A percentile compares a stretch with the other conserved stretches of the same genome.
These are phyloP conservation scores for Keithomyces neogunnii DNA, from an alignment of 2,329 filamentous ascomycete genomes.

Conservation along the genomic window DNA sequence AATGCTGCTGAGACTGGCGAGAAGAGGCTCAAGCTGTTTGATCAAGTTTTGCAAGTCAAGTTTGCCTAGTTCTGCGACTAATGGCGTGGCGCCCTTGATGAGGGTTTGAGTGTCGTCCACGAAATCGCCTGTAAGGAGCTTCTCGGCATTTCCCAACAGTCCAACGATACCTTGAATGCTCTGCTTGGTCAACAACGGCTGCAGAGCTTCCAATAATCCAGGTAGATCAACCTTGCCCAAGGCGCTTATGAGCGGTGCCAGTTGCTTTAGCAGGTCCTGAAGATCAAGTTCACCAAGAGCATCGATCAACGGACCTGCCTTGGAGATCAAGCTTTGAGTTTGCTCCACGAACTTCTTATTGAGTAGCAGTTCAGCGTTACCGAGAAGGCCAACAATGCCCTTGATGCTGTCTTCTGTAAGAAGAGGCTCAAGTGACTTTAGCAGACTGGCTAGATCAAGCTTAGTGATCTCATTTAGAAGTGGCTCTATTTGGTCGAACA, in stretches of 20 bases:
- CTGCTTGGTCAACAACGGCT: constrained; percentile 18
- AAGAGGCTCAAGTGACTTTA: constrained; percentile 17
- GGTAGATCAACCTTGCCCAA: constrained; percentile 23
- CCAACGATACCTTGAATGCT: constrained; percentile 22
- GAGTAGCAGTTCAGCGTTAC: constrained; percentile 19
- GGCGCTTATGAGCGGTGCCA: constrained; percentile 21
- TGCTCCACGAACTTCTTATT: constrained; percentile 18
- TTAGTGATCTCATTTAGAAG: constrained; percentile 22
- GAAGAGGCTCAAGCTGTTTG: constrained; percentile 19
- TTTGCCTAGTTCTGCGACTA: constrained; percentile 8
- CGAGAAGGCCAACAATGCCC: constrained; percentile 23
- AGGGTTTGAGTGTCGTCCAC: constrained; percentile 19
- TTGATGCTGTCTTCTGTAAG: constrained; percentile 19
- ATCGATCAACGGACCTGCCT: constrained; percentile 17
- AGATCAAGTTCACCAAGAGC: constrained; percentile 1
- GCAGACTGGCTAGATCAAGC: constrained; percentile 21
- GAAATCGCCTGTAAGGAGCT: constrained; percentile 18
- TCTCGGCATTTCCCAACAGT: constrained; percentile 20
- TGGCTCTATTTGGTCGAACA: constrained; percentile 25
- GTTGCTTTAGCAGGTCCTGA: constrained; percentile 10
- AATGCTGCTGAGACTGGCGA: constrained; percentile 6
- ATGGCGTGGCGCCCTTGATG: constrained; percentile 1
- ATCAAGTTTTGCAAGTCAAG: constrained; percentile 17
- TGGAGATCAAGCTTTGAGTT: constrained; percentile 17
- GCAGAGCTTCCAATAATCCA: constrained; percentile 17